Evolutionary conservation across 2,329 filamentous ascomycete genomes (phyloP).

Genomic region (Paecilomyces sp.): DNA sequence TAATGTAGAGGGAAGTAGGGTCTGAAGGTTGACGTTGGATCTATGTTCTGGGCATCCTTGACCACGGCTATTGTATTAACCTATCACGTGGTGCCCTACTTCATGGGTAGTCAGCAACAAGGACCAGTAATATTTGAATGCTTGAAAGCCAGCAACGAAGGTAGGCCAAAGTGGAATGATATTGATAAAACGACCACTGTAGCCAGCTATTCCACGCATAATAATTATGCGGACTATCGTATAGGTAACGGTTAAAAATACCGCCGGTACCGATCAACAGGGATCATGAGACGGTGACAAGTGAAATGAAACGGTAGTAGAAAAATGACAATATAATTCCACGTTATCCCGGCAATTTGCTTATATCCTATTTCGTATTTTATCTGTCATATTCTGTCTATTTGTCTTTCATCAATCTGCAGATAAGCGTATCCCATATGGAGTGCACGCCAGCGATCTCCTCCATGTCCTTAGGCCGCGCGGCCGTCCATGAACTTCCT

Average conservation of each 20-base stretch:
- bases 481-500: conserved; percentile 58
- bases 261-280: background rate
- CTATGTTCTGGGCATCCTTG: background rate
- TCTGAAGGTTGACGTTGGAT: background rate
- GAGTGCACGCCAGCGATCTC: conserved; percentile 53
- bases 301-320: background rate
- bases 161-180: background rate
- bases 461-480: conserved; percentile 67
- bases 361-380: background rate
- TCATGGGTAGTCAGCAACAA: background rate
- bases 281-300: background rate
- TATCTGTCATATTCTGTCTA: background rate
- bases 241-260: background rate
- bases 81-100: background rate
- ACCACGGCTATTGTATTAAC: background rate
- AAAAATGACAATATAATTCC: background rate
- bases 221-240: background rate
- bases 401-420: background rate
- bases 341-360: background rate
- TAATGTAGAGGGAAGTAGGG: background rate
- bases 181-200: background rate
- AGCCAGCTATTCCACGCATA: background rate
- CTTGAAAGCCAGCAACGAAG: background rate
- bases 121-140: background rate
- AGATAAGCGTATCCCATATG: background rate